Base-by-base conservation (phyloP, 148 eudicot genomes). In the Cornus florida region DNA sequence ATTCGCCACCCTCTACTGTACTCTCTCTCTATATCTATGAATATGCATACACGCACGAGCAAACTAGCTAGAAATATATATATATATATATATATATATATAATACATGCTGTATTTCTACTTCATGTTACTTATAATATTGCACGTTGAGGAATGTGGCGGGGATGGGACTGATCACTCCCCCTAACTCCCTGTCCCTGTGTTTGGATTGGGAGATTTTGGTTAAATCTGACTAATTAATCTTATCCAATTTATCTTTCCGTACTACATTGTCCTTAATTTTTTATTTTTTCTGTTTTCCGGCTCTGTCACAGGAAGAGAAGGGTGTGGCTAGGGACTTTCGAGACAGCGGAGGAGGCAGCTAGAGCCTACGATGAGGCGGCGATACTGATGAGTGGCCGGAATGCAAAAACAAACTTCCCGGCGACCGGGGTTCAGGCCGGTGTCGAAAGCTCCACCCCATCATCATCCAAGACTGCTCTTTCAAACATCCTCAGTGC, bases 1-100 rank as follows among this genome's bases (percentile, higher is more conserved):
- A 90, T 90, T 74, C 92, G 92, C 76, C 92, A 90, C 70, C 92
- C 92, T 43, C 76, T 88, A 75, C 76, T 90, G 92, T 90, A 87
- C n/a, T 71, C 31, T 14, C 48, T 33, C 62, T 56, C 60, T 9
- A 35, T 35, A 35, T 35, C 3, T 57, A 12, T 62, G 19, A 0
- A 62, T 6, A 62, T 43, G 20, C 1, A 28, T 1, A 62, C 20
- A 9, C 8, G 20, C 23, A 62, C 8, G 20, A 11, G 2, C 23
- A 62, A 6, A 20, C 19, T 57, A 62, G 7, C 59, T 11, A 16
- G 16, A 53, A 1, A 53, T 11, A 3, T 53, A 2, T 19, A 53
- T 53, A 43, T 3, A 53, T 16, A 53, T 53, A 43, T 3, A 53
- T 16, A 53, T 11, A 3, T 53, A 2, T 17, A 53, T 53, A 43